Conservation (phyloP, 1,139 yeast species). For the Arxiozyma slooffiae region DNA sequence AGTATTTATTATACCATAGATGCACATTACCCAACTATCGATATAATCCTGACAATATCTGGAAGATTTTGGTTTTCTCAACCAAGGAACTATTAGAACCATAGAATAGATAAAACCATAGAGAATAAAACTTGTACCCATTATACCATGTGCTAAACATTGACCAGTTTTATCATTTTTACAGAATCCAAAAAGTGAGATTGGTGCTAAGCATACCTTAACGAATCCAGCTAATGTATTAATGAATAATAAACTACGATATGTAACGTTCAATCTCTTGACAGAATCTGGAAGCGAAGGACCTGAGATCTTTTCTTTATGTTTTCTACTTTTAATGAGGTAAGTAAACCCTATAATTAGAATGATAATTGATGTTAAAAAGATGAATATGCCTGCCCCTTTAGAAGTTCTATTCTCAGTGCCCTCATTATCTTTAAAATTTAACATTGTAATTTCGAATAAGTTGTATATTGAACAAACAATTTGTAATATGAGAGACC, state of each 20-base stretch:
- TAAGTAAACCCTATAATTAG: neutral
- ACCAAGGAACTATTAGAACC: slow-evolving; percentile 63
- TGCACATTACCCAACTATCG: slow-evolving; percentile 69
- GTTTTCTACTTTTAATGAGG: neutral
- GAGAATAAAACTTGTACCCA: slow-evolving; percentile 79
- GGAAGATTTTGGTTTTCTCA: slow-evolving; percentile 38
- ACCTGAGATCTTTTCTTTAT: neutral
- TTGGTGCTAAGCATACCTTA: slow-evolving; percentile 69
- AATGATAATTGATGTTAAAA: slow-evolving; percentile 9
- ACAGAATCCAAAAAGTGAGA: slow-evolving; percentile 77
- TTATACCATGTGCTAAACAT: slow-evolving; percentile 91
- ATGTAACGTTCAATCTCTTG: slow-evolving; percentile 20
- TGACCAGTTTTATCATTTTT: slow-evolving; percentile 74
- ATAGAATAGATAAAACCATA: slow-evolving; percentile 65
- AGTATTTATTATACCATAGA: slow-evolving; percentile 89
- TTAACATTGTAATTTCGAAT: slow-evolving; percentile 45
- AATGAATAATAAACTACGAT: slow-evolving; percentile 40
- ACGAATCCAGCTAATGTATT: slow-evolving; percentile 51
- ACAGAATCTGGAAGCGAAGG: neutral
- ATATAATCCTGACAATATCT: slow-evolving; percentile 71
- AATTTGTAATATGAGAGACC: slow-evolving; percentile 41
- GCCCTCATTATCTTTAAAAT: slow-evolving; percentile 54
- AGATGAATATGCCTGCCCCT: slow-evolving; percentile 48
- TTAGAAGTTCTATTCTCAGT: slow-evolving; percentile 58
- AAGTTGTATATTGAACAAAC: slow-evolving; percentile 42